phyloP scores from a whole-genome alignment of 257 asterid genomes.

The Solanum tarapatanum region DNA sequence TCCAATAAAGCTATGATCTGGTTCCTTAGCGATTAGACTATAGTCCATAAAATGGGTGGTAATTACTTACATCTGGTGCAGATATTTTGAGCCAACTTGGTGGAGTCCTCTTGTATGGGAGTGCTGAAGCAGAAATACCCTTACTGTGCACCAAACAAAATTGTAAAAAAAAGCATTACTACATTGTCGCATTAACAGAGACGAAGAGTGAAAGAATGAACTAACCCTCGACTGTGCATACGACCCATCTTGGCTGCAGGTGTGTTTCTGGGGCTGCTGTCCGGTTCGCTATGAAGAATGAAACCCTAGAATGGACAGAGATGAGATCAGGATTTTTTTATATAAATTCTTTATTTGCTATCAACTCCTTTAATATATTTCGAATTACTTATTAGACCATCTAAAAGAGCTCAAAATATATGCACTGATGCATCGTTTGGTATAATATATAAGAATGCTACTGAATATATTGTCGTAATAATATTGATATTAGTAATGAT shows the following conservation, averaged over 20 bases:
- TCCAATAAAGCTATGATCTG: not conserved
- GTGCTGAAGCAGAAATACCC: constrained; percentile 70
- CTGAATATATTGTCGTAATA: too few species aligned
- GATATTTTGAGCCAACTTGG: constrained; percentile 58
- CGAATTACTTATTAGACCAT: not conserved
- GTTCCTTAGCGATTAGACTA: not conserved
- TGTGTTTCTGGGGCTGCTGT: constrained; percentile 4
- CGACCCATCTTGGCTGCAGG: constrained; percentile 47
- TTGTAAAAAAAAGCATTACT: not conserved
- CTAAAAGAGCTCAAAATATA: not conserved
- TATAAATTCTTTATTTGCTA: not conserved
- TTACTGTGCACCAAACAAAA: constrained; percentile 25
- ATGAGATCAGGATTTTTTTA: not conserved
- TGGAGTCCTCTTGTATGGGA: constrained; percentile 19
- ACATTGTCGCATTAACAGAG: not conserved
- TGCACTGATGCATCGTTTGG: not conserved
- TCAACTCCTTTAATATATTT: not conserved
- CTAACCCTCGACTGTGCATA: constrained; percentile 67
- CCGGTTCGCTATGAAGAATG: not conserved
- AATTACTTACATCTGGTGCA: constrained; percentile 32
- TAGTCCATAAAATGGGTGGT: not conserved
- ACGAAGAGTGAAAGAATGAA: not conserved
- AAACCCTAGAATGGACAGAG: not conserved
- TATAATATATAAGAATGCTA: too few species aligned
- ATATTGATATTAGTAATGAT: too few species aligned